Conservation (phyloP, 2,329 filamentous ascomycete genomes). For the Xylariales sp. region DNA sequence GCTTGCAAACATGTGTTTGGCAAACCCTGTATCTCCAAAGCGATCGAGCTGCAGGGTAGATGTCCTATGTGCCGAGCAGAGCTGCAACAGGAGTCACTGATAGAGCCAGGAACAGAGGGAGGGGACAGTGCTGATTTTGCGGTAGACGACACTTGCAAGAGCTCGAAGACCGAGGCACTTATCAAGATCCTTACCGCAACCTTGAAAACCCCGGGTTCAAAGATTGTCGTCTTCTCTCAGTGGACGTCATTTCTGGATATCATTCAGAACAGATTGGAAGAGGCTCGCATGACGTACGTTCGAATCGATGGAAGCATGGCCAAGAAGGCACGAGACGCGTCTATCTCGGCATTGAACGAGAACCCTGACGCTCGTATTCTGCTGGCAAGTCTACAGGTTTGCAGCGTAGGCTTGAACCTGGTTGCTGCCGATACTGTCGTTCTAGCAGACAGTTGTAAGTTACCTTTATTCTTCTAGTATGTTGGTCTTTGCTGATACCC, state of each 20-base stretch:
- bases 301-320: slow-evolving; percentile 81
- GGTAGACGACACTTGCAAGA: slow-evolving; percentile 59
- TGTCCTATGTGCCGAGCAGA: slow-evolving; percentile 80
- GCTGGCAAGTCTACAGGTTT: slow-evolving; percentile 77
- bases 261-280: slow-evolving; percentile 62
- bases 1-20: slow-evolving; percentile 81
- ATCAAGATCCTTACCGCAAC: slow-evolving; percentile 70
- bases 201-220: slow-evolving; percentile 57
- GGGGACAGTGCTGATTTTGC: background rate
- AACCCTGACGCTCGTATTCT: slow-evolving; percentile 68
- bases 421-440: slow-evolving; percentile 84
- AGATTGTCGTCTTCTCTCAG: slow-evolving; percentile 71
- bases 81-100: slow-evolving; percentile 53
- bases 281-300: slow-evolving; percentile 56
- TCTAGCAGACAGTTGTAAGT: slow-evolving; percentile 67
- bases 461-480: background rate
- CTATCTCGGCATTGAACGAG: slow-evolving; percentile 62
- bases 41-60: slow-evolving; percentile 70
- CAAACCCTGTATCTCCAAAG: slow-evolving; percentile 64
- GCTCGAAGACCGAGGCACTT: slow-evolving; percentile 78
- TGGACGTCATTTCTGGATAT: slow-evolving; percentile 73
- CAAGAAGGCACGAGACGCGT: slow-evolving; percentile 63
- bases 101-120: slow-evolving; percentile 39
- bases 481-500: background rate
- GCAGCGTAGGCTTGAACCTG: slow-evolving; percentile 80